Base-by-base conservation (phyloP, 441 rosid genomes). In the Croton setiger region DNA sequence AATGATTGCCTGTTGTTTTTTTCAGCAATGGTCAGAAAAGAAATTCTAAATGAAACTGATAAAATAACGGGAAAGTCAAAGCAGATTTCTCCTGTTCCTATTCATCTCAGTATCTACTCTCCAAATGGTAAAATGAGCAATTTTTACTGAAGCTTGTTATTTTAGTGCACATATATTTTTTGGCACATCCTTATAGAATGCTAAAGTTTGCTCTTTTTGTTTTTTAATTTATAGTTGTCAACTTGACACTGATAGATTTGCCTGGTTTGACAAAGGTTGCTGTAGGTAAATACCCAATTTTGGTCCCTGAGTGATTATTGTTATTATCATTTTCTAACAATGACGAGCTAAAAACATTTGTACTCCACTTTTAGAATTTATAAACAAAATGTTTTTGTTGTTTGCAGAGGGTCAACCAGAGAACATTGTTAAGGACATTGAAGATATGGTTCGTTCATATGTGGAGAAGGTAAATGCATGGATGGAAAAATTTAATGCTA, bases 251-350 rank as follows among this genome's bases (percentile, higher is more conserved):
- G 69, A 74, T 90, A 59, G 96, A 92, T 82, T 73, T 92, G 80
- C 98, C 96, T 47, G 96, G 96, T 74, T 76, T 92, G 64, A 92
- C 98, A 14, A 90, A 92, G 78, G 87, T 92, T 66, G 98, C 95
- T 55, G 81, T 90, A 20, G 97, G 97, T 88, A 88, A n/a, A n/a
- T 61, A 31, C 36, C 49, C 41, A 39, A n/a, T 1, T 56, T 11
- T 36, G n/a, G 4, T 21, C 14, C 27, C 20, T 41, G 37, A 55
- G 14, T 54, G 4, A 49, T 36, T 44, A n/a, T 45, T 35, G n/a
- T 39, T 37, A 0, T 21, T 60, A 13, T 53, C 18, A 20, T 39
- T 44, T 21, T 10, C 52, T 66, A 48, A 49, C 41, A 58, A 18
- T 9, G 44, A 20, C 36, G 31, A 27, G 13, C 43, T 48, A 35